Conservation (phyloP, 2,329 filamentous ascomycete species). For the Teratosphaeria nubilosa region DNA sequence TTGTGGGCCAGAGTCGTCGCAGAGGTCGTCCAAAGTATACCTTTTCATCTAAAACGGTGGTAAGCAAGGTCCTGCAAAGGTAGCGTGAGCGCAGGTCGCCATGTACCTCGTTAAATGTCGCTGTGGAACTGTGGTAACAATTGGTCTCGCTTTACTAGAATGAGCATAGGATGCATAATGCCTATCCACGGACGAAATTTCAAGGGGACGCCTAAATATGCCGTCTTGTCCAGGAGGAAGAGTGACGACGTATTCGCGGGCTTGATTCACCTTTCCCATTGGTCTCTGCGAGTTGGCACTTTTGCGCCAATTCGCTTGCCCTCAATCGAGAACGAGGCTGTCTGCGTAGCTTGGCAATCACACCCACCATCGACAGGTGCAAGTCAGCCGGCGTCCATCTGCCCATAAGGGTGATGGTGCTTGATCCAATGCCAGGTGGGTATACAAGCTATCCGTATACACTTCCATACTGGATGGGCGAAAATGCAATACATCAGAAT, state of each 20-base stretch:
- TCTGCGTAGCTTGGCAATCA: background rate
- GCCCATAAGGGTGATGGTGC: background rate
- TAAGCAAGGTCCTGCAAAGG: too few species aligned
- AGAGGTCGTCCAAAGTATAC: background rate
- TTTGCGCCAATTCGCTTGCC: background rate
- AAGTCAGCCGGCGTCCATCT: background rate
- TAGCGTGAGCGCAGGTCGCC: too few species aligned
- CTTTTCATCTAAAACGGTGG: background rate
- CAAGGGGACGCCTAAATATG: background rate
- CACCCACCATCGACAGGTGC: background rate
- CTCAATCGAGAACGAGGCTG: background rate
- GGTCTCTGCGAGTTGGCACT: background rate
- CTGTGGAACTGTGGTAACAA: too few species aligned
- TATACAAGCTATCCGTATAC: too few species aligned
- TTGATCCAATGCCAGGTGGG: background rate
- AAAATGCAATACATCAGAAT: background rate
- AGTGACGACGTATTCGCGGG: background rate
- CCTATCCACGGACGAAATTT: too few species aligned
- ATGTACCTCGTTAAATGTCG: background rate
- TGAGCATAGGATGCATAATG: too few species aligned
- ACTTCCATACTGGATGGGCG: too few species aligned
- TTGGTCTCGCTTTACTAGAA: too few species aligned
- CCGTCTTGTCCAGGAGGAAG: background rate
- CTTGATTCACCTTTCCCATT: background rate
- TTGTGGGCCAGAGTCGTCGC: constrained; percentile 4